Conservation (phyloP, 805 yeast species). For the Kodamaea kaohsiungensis region DNA sequence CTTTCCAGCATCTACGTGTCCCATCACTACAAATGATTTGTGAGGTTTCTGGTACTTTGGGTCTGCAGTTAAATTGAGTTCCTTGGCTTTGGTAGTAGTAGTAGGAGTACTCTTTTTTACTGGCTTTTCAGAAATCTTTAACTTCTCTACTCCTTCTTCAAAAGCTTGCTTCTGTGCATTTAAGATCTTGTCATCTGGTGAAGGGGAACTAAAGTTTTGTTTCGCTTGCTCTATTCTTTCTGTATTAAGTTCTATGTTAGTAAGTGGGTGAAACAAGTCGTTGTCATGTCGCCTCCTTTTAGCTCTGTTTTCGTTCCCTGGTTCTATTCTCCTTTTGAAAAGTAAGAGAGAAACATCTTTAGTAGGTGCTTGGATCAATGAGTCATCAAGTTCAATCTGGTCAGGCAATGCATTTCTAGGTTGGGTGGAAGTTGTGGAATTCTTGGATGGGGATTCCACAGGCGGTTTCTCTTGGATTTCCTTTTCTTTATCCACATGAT, state of each 20-base stretch:
- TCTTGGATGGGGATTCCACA: not conserved
- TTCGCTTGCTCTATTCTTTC: slow-evolving; percentile 42
- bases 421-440: not conserved
- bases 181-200: slow-evolving; percentile 78
- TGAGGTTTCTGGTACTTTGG: slow-evolving; percentile 47
- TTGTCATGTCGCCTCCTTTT: slow-evolving; percentile 24
- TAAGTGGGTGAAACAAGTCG: slow-evolving; percentile 33
- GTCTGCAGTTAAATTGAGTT: slow-evolving; percentile 36
- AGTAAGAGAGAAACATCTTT: slow-evolving; percentile 3
- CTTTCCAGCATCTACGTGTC: slow-evolving; percentile 87
- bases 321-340: slow-evolving; percentile 9
- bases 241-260: slow-evolving; percentile 40
- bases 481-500: not conserved
- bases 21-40: slow-evolving; percentile 75
- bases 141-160: slow-evolving; percentile 29
- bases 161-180: slow-evolving; percentile 56
- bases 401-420: not conserved
- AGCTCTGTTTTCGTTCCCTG: slow-evolving; percentile 10
- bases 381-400: slow-evolving; percentile 1
- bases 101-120: slow-evolving; percentile 10
- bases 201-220: slow-evolving; percentile 61
- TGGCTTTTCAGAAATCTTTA: slow-evolving; percentile 21
- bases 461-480: not conserved
- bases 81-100: slow-evolving; percentile 42
- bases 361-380: slow-evolving; percentile 7